Evolutionary conservation across 2,329 filamentous ascomycete species (phyloP).

Genomic region (Beauveria sp.): DNA sequence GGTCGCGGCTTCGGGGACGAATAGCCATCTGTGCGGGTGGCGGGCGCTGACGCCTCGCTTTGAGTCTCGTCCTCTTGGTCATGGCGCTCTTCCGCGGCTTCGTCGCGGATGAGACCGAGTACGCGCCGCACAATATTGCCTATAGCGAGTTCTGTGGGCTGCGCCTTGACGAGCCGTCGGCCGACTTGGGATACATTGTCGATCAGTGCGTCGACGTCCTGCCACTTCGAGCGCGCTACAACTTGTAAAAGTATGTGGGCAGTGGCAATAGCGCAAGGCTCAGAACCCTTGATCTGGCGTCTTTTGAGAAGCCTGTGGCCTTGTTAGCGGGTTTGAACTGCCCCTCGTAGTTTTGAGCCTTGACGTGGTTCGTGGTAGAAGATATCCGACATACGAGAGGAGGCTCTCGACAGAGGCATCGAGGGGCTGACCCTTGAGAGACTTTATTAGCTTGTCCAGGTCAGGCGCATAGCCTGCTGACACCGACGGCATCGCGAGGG

Average conservation of each 20-base stretch:
- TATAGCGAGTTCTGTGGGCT: slow-evolving; percentile 84
- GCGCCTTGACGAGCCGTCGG: slow-evolving; percentile 68
- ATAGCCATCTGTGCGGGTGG: slow-evolving; percentile 24
- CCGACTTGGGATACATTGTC: slow-evolving; percentile 74
- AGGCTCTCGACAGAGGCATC: slow-evolving; percentile 79
- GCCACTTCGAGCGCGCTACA: slow-evolving; percentile 72
- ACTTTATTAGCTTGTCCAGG: slow-evolving; percentile 70
- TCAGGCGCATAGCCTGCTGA: slow-evolving; percentile 52
- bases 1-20: slow-evolving; percentile 48
- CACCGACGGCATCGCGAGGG: slow-evolving; percentile 26
- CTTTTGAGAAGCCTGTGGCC: slow-evolving; percentile 71
- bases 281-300: slow-evolving; percentile 79
- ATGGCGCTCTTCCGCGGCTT: slow-evolving; percentile 74
- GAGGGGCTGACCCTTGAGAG: slow-evolving; percentile 65
- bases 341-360: too few relatives aligned
- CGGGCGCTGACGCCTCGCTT: slow-evolving; percentile 35
- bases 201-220: slow-evolving; percentile 70
- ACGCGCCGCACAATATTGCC: slow-evolving; percentile 92
- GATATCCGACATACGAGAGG: slow-evolving; percentile 56
- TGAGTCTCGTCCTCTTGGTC: slow-evolving; percentile 53
- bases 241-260: slow-evolving; percentile 82
- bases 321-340: background rate
- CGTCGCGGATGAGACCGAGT: slow-evolving; percentile 82
- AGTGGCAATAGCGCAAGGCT: slow-evolving; percentile 85
- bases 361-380: background rate